Evolutionary conservation across 352 stramenopile genomes (phyloP), one percentile per base, ranked within the genome.

Genomic region (Hyaloperonospora arabidopsidis): DNA sequence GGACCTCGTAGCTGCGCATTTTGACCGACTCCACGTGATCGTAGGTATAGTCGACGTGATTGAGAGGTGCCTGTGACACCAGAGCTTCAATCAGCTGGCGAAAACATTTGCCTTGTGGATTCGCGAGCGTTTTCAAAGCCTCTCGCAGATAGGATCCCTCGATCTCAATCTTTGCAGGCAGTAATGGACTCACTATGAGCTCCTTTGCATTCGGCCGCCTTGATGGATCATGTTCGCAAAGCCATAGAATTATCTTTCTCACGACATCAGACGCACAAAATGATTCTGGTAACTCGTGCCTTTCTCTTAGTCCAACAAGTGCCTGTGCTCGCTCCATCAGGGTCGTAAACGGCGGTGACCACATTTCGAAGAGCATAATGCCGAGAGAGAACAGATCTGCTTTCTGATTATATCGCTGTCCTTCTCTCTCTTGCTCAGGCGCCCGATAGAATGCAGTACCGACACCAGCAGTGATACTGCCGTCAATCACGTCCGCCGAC

Each of bases 301-400:
- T 74, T 57, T 95, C 78, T 12, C 83, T 80, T n/a, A 96, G 51
- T 10, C 67, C 69, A 6, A 68, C 91, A 11, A 96, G 68, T 23
- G 76, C 78, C 36, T 92, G 73, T 10, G 84, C 80, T 15, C 87
- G 79, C 59, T 97, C 88, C 87, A 96, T 95, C 23, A 87, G 59
- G 25, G 89, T 97, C 38, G 71, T 86, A 63, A 97, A 97, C 38
- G 89, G 88, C 25, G 85, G 86, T 15, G 86, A 87, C 73, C 95
- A 97, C 86, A 98, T 97, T 54, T 98, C 95, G 54, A 97, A 98
- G 49, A 98, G 87, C 22, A 98, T 59, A 39, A 98, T 89, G 7
- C 95, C 95, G 7, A 98, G 70, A 7, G 87, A 97, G 59, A 95
- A 98, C 66, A 98, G 96, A 57, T 98, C 95, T 2, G 83, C 86